phyloP scores from a whole-genome alignment of 495 filamentous ascomycete species.

The Penicillium manginii region DNA sequence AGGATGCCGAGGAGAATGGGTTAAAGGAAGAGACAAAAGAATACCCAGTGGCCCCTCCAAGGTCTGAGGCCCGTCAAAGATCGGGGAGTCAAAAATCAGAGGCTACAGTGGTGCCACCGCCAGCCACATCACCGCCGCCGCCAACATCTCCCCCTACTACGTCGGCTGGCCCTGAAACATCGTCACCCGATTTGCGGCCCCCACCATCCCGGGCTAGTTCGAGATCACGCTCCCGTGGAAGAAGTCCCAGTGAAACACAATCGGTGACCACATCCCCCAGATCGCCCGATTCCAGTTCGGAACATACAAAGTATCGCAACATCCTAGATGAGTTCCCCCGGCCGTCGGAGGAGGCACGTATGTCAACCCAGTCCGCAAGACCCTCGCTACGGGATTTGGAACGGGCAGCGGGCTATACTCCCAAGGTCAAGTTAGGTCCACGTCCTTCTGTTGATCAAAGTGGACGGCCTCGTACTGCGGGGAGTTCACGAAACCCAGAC shows the following conservation, averaged over 20 bases:
- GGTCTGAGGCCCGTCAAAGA: constrained; percentile 25
- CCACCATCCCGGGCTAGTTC: constrained; percentile 27
- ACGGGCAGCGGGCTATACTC: constrained; percentile 58
- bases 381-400: constrained; percentile 64
- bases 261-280: constrained; percentile 24
- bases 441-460: constrained; percentile 73
- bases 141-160: constrained; percentile 22
- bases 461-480: constrained; percentile 66
- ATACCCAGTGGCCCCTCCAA: not conserved
- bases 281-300: constrained; percentile 23
- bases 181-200: constrained; percentile 19
- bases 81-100: constrained; percentile 45
- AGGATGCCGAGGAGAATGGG: constrained; percentile 71
- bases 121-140: constrained; percentile 18
- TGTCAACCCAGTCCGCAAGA: constrained; percentile 68
- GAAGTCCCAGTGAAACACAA: constrained; percentile 22
- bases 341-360: constrained; percentile 42
- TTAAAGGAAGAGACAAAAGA: constrained; percentile 55
- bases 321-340: constrained; percentile 47
- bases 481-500: constrained; percentile 47
- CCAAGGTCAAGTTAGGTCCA: constrained; percentile 82
- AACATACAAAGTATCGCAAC: constrained; percentile 24
- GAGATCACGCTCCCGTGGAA: constrained; percentile 28
- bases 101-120: constrained; percentile 41
- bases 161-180: constrained; percentile 24